Base-by-base conservation (phyloP, 768 basidiomycete genomes). In the Mycena amicta region DNA sequence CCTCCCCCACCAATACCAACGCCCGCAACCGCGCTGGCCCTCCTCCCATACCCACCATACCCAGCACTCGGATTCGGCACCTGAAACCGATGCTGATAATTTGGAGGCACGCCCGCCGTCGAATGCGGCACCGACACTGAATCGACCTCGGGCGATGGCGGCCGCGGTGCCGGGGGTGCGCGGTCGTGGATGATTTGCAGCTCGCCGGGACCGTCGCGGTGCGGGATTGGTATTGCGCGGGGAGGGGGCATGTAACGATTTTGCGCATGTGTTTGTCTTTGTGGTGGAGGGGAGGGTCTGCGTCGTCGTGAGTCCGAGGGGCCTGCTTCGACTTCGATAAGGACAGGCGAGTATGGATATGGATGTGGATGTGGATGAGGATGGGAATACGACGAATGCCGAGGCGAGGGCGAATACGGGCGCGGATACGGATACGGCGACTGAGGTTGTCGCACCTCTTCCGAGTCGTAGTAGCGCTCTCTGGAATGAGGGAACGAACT, bases 41-140 rank as follows among this genome's bases (percentile, higher is more conserved):
- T 4, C 11, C 25, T 12, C 15, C 12, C 43, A 23, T 45, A 23
- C n/a, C n/a, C n/a, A n/a, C n/a, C n/a, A n/a, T n/a, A n/a, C n/a
- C n/a, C n/a, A 12, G 47, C 26, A 49, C 26, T 8, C 8, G 8
- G 8, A 23, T 5, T 18, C 3, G 15, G 15, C 20, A 56, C 50
- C 12, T 56, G 62, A 31, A 63, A 63, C 18, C 62, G 62, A 25
- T 63, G 62, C 47, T 63, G 57, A 31, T 63, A 59, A 16, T 59
- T 57, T 16, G 49, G 50, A 26, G 45, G 58, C 23, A 8, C 5
- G 28, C 22, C 53, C 6, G 51, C 56, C n/a, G 52, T 22, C 1
- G 5, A 4, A 29, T 26, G 25, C 47, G 22, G 25, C 25, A 49
- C 26, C 25, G 47, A 26, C 13, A 4, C 5, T 11, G 47, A 12